Evolutionary conservation across 441 rosid genomes (phyloP), one percentile per base, ranked within the genome.

Genomic region (Omphalea diandra): DNA sequence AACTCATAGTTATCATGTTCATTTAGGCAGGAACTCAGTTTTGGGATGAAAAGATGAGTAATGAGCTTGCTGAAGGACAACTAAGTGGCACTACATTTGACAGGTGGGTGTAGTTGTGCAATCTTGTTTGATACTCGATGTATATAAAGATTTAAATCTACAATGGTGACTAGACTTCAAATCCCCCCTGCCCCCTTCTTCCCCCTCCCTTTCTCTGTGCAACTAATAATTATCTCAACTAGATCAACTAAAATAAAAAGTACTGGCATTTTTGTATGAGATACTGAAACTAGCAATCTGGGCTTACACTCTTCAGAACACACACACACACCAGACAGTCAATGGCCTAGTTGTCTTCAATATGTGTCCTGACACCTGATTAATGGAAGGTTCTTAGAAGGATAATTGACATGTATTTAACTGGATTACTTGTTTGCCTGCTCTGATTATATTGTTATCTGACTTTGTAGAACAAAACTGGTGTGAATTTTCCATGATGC

Each of bases 1-100:
- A 60, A 36, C 61, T 59, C 12, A 54, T 43, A 63, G 14, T 65
- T 35, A 22, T 36, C 32, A 53, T 27, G 3, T 58, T 55, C 46
- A 29, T 76, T 56, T 82, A 93, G 98, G 98, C 97, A 62, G 98
- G 97, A 82, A 94, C 96, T 52, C 98, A 89, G 69, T 94, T 94
- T 81, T 90, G 98, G 98, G 98, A 94, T 85, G 92, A 86, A 67
- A 90, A 88, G 76, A 80, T 94, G 94, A 86, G 84, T 80, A 90
- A 77, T 4, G 97, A 94, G 81, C 87, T 91, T 68, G 91, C 92
- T 69, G 86, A 84, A 83, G 98, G 96, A 58, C 84, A 76, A 46
- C 87, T 94, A 41, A 91, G 93, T 40, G 83, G 96, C 73, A 82
- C 83, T 69, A 73, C 95, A 4, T 91, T 94, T 79, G 98, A 94